phyloP scores from a whole-genome alignment of 2,329 filamentous ascomycete genomes.

The Mycosphaerelloides madeirae region DNA sequence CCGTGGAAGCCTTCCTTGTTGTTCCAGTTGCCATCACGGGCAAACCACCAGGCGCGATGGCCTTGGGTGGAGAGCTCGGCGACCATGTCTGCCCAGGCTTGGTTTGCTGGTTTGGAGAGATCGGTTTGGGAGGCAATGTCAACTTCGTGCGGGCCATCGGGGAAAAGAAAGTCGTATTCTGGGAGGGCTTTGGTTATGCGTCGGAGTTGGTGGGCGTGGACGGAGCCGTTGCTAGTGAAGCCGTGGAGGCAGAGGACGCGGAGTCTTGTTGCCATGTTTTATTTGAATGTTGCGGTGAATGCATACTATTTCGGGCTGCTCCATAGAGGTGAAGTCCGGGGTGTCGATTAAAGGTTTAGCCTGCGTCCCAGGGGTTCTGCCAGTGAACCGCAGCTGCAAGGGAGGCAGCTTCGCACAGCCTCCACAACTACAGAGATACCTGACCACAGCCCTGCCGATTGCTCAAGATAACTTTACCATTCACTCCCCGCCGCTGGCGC shows the following conservation, averaged over 20 bases:
- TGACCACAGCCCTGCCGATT: too few relatives aligned
- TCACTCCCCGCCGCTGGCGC: too few relatives aligned
- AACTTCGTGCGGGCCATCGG: conserved; percentile 18
- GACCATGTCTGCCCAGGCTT: conserved; percentile 19
- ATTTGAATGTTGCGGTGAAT: too few relatives aligned
- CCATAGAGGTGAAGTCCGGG: too few relatives aligned
- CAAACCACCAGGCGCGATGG: conserved; percentile 22
- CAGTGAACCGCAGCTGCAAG: too few relatives aligned
- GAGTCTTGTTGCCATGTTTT: conserved; percentile 8
- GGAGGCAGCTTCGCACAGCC: too few relatives aligned
- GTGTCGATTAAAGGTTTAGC: too few relatives aligned
- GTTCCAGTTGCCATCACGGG: conserved; percentile 13
- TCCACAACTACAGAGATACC: too few relatives aligned
- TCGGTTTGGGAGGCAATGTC: conserved; percentile 13
- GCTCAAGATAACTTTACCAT: too few relatives aligned
- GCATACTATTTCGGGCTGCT: not conserved
- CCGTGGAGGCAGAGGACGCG: conserved; percentile 21
- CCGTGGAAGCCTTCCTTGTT: conserved; percentile 16
- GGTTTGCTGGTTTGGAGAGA: conserved; percentile 13
- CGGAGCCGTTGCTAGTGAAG: conserved; percentile 20
- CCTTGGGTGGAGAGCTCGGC: conserved; percentile 7
- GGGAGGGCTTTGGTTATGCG: conserved; percentile 15
- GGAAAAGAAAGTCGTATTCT: conserved; percentile 20
- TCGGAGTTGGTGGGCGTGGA: conserved; percentile 19
- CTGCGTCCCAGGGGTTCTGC: too few relatives aligned